Percentiles rank a stretch among this genome's conserved stretches.
phyloP scores from a whole-genome alignment of 176 grass and related monocot species.

The Tillandsia leiboldiana region DNA sequence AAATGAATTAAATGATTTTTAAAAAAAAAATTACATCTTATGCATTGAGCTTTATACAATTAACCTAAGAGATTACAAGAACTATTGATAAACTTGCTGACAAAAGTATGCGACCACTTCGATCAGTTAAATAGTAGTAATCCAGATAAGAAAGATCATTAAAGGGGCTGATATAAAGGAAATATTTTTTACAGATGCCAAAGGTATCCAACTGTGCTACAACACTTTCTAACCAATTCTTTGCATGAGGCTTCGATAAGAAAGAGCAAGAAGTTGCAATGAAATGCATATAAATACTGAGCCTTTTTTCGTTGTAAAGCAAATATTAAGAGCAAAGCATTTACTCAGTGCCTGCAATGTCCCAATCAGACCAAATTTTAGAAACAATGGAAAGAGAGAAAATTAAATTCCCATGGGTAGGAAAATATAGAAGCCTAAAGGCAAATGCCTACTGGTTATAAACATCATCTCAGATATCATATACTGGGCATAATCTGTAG shows the following conservation, averaged over 20 bases:
- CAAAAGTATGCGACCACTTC: too few relatives aligned
- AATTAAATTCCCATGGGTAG: too few relatives aligned
- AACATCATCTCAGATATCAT: too few relatives aligned
- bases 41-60: not conserved
- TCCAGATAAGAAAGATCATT: not conserved
- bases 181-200: not conserved
- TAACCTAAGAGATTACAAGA: not conserved
- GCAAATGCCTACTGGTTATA: too few relatives aligned
- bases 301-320: not conserved
- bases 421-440: too few relatives aligned
- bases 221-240: not conserved
- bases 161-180: not conserved
- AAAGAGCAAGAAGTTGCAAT: not conserved
- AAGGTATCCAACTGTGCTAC: not conserved
- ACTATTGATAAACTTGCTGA: not conserved
- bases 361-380: not conserved
- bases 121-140: not conserved
- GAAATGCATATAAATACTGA: not conserved
- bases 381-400: too few relatives aligned
- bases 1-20: not conserved
- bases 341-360: not conserved
- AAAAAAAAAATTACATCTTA: not conserved
- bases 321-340: not conserved
- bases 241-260: not conserved
- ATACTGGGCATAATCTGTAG: too few relatives aligned